Evolutionary conservation across 2,329 filamentous ascomycete species (phyloP).

Genomic region (Phialophora chinensis): DNA sequence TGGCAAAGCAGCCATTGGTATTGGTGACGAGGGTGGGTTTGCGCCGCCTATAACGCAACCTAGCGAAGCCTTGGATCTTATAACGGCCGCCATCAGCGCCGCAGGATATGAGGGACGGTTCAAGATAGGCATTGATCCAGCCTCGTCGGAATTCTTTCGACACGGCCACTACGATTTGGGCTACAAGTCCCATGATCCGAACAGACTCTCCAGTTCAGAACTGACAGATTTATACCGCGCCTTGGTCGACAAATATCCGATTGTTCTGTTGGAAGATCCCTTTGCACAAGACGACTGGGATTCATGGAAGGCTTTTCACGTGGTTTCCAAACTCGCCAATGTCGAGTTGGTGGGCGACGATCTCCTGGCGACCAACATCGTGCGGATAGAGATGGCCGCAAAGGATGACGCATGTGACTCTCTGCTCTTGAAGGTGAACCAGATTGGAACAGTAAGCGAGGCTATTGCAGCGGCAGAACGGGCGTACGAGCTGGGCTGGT

Average conservation of each 20-base stretch:
- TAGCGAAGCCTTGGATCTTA: slow-evolving; percentile 45
- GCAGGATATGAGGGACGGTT: slow-evolving; percentile 44
- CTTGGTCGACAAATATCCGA: slow-evolving; percentile 47
- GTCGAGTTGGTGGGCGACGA: slow-evolving; percentile 52
- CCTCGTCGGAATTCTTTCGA: slow-evolving; percentile 49
- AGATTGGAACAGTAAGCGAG: slow-evolving; percentile 52
- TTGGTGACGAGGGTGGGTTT: slow-evolving; percentile 49
- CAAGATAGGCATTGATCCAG: slow-evolving; percentile 51
- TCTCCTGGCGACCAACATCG: slow-evolving; percentile 49
- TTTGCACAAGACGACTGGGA: slow-evolving; percentile 52
- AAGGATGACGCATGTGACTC: slow-evolving; percentile 50
- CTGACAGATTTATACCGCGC: slow-evolving; percentile 44
- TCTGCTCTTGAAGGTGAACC: slow-evolving; percentile 52
- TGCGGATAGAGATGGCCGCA: slow-evolving; percentile 45
- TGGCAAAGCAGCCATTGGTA: slow-evolving; percentile 43
- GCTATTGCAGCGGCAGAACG: slow-evolving; percentile 47
- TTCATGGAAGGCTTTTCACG: slow-evolving; percentile 46
- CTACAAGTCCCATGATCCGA: slow-evolving; percentile 45
- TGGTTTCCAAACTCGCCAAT: slow-evolving; percentile 44
- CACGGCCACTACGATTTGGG: slow-evolving; percentile 47
- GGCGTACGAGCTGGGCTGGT: slow-evolving; percentile 46
- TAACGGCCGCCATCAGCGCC: slow-evolving; percentile 41
- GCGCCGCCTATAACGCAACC: slow-evolving; percentile 47
- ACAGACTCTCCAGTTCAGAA: slow-evolving; percentile 39
- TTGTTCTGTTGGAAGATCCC: slow-evolving; percentile 51